phyloP scores from a whole-genome alignment of 345 rosid genomes.

The Linum trigynum region DNA sequence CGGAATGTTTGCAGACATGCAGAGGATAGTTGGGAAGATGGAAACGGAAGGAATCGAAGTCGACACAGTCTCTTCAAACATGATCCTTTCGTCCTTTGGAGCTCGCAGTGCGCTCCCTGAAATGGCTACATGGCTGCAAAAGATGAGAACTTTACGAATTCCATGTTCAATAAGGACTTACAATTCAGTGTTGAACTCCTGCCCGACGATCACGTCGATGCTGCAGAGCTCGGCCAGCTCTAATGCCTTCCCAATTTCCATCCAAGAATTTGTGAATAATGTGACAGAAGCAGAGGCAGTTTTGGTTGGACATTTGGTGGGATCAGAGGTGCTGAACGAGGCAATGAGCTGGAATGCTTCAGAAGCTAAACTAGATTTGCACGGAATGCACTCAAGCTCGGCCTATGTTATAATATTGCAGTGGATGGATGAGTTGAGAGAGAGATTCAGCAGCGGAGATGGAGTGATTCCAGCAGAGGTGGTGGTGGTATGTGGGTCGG shows the following conservation, averaged over 20 bases:
- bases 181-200: conserved; percentile 67
- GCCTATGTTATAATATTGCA: conserved; percentile 61
- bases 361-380: conserved; percentile 72
- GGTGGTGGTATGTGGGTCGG: conserved; percentile 59
- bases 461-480: conserved; percentile 46
- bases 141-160: conserved; percentile 37
- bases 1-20: conserved; percentile 64
- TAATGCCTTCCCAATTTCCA: conserved; percentile 31
- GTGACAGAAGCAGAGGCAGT: conserved; percentile 40
- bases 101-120: conserved; percentile 38
- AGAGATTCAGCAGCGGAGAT: conserved; percentile 29
- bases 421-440: conserved; percentile 58
- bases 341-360: conserved; percentile 40
- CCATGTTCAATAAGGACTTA: conserved; percentile 56
- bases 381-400: conserved; percentile 67
- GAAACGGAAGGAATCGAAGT: conserved; percentile 35
- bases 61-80: conserved; percentile 64
- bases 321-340: conserved; percentile 40
- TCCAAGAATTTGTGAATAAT: conserved; percentile 32
- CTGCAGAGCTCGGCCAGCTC: conserved; percentile 16
- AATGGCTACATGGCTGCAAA: conserved; percentile 57
- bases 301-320: conserved; percentile 43
- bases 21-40: conserved; percentile 33
- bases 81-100: conserved; percentile 79
- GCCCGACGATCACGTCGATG: conserved; percentile 38